phyloP scores from a whole-genome alignment of 495 filamentous ascomycete species.

The Amphirosellinia nigrospora region DNA sequence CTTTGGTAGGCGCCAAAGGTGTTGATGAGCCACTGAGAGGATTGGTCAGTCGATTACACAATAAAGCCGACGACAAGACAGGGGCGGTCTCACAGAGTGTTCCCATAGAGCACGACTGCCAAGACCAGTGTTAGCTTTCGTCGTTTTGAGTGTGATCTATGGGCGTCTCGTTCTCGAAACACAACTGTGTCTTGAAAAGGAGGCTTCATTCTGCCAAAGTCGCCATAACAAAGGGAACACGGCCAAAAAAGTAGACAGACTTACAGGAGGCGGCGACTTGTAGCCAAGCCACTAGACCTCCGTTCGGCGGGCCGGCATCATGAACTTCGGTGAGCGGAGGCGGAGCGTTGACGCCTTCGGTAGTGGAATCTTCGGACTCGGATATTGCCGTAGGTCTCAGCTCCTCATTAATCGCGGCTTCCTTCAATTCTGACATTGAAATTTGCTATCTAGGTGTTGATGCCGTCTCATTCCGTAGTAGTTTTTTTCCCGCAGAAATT shows the following conservation, averaged over 20 bases:
- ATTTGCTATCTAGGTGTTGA: neutral
- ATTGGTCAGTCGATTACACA: neutral
- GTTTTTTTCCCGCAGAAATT: neutral
- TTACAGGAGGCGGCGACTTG: conserved; percentile 33
- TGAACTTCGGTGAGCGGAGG: neutral
- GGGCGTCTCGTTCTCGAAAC: neutral
- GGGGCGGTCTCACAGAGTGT: conserved; percentile 24
- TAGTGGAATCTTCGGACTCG: conserved; percentile 5
- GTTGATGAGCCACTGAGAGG: conserved; percentile 36
- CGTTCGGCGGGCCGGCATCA: conserved; percentile 30
- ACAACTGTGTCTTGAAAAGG: neutral
- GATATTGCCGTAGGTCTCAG: neutral
- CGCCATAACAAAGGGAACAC: neutral
- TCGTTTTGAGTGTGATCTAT: neutral
- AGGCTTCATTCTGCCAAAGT: neutral
- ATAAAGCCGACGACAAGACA: neutral
- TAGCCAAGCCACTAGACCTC: conserved; percentile 40
- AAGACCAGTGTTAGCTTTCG: neutral
- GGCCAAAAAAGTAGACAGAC: neutral
- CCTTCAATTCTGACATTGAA: neutral
- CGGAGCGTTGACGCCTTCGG: neutral
- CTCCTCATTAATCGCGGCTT: conserved; percentile 1
- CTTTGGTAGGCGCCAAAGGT: conserved; percentile 43
- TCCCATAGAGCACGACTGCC: conserved; percentile 33
- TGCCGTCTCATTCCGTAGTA: neutral